Conservation (phyloP, 139 green algal genomes). For the Zygnema cylindricum region DNA sequence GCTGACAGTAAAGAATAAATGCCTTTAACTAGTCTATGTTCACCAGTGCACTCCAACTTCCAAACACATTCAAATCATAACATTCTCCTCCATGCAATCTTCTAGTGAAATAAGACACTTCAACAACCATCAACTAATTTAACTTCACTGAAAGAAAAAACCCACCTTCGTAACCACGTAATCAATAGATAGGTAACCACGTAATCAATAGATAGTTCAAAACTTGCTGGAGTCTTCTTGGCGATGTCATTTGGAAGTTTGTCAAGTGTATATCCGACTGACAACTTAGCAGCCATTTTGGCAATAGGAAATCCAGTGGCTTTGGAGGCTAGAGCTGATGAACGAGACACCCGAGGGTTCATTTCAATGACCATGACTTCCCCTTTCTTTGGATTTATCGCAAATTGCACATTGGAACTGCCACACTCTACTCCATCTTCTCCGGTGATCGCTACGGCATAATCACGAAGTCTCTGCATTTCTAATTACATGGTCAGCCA, state of each 20-base stretch:
- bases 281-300: conserved; percentile 99
- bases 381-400: conserved; percentile 90
- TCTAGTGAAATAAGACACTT: not conserved
- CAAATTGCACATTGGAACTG: conserved; percentile 96
- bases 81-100: not conserved
- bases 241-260: conserved; percentile 97
- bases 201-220: conserved; percentile 99
- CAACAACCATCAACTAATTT: not conserved
- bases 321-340: conserved; percentile 98
- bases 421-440: conserved; percentile 99
- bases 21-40: too few species aligned
- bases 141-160: not conserved
- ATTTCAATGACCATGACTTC: conserved; percentile 99
- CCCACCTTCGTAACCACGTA: conserved; percentile 96
- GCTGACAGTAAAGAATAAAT: too few species aligned
- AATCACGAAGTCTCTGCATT: conserved; percentile 87
- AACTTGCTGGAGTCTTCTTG: conserved; percentile 94
- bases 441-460: conserved; percentile 87
- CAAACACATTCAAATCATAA: not conserved
- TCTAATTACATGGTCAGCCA: too few species aligned
- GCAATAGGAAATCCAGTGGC: conserved; percentile 97
- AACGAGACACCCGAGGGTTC: conserved; percentile 96
- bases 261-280: conserved; percentile 95
- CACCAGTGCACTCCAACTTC: too few species aligned
- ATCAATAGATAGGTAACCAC: too few species aligned